A percentile compares a stretch with the other conserved stretches of the same genome.
phyloP scores from a whole-genome alignment of 768 basidiomycete genomes.

The Hypholoma fasciculare region DNA sequence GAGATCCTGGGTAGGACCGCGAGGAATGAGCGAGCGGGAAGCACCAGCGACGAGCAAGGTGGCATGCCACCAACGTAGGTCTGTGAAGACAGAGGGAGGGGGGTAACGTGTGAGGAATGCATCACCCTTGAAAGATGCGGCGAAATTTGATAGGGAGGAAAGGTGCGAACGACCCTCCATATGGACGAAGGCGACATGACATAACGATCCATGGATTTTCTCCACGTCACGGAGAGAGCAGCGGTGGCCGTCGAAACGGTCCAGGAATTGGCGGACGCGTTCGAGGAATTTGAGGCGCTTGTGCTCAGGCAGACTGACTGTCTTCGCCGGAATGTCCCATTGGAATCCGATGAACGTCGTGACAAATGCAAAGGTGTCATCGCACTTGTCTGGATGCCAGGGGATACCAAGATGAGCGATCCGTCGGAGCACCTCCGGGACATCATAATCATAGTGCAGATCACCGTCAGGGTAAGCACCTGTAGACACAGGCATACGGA shows the following conservation, averaged over 20 bases:
- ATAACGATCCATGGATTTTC: slow-evolving; percentile 22
- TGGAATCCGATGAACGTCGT: slow-evolving; percentile 34
- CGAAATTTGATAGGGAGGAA: slow-evolving; percentile 23
- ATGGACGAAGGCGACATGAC: slow-evolving; percentile 25
- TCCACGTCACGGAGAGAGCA: neutral
- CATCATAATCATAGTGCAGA: neutral
- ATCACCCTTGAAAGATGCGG: slow-evolving; percentile 20
- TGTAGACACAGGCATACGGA: neutral
- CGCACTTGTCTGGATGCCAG: slow-evolving; percentile 12
- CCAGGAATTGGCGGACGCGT: slow-evolving; percentile 18
- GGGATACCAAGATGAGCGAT: neutral
- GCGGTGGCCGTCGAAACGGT: neutral
- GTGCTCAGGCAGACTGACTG: slow-evolving; percentile 25
- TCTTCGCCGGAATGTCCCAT: slow-evolving; percentile 29
- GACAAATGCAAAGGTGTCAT: slow-evolving; percentile 16
- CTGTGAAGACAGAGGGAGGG: slow-evolving; percentile 19
- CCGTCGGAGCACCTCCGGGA: neutral
- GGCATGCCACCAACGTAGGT: slow-evolving; percentile 32
- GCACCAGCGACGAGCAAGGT: neutral
- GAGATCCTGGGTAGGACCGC: neutral
- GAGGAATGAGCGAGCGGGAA: slow-evolving; percentile 12
- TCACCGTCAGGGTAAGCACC: neutral
- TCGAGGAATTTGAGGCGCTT: slow-evolving; percentile 25
- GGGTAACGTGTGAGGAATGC: slow-evolving; percentile 15
- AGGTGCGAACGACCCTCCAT: slow-evolving; percentile 24